Evolutionary conservation across 1,284 basidiomycete genomes (phyloP), one percentile per base, ranked within the genome.

Genomic region (Porodaedalea pini): DNA sequence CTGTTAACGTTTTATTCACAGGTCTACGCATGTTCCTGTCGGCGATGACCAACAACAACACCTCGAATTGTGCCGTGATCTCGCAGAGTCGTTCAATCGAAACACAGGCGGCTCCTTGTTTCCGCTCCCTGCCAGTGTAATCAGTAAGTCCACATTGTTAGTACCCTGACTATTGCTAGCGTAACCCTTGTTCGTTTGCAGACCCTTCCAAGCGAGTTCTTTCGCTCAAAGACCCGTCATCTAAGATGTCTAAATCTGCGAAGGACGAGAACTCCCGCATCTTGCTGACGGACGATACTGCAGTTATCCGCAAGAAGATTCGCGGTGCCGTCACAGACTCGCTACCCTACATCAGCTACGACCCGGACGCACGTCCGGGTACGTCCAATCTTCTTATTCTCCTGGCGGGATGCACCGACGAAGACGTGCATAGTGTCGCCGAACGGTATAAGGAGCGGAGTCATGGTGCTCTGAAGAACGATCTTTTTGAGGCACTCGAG

Each of bases 11-110:
- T 23, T 41, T 25, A 31, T 19, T 27, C 0, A 1, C 58, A 94
- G 92, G 64, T 83, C 93, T 2, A 97, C 94, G 0, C 90, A 95
- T 69, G 91, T 98, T 0, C 95, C 95, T 0, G 94, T 98, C 1
- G 95, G 95, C 21, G 93, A 98, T 66, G 95, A 98, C 68, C 95
- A 98, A 70, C 83, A 85, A 34, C 95, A 98, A 72, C 95, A 98
- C 66, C 80, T 98, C 27, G 94, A 97, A 68, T 81, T 98, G 1
- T 80, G 84, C 25, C 81, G 93, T 36, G 92, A 95, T 66, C 73
- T 97, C 7, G 94, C 91, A 0, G 84, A 92, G 27, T 74, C 75
- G 5, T 97, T 96, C 74, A 98, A 98, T 68, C 78, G 84, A 3
- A 79, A 79, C 62, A 86, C 80, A 66, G 72, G 74, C 44, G 59